Evolutionary conservation across 2,329 filamentous ascomycete genomes (phyloP).

Genomic region (Hymenoscyphus repandus): DNA sequence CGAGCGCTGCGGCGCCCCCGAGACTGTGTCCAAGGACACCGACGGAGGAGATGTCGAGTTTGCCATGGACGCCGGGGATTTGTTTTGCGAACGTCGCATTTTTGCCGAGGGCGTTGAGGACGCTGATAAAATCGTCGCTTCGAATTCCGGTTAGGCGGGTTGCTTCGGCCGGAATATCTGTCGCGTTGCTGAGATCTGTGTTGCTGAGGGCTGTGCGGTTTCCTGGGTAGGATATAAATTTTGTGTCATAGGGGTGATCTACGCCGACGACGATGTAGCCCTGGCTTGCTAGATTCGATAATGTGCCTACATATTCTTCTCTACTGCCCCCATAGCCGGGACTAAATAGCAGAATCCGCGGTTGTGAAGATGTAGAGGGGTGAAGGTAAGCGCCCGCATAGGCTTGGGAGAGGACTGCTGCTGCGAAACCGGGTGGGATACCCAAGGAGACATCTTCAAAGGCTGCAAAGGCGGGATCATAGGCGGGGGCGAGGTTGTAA

Average conservation of each 20-base stretch:
- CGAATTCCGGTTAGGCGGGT: neutral
- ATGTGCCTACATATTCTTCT: constrained; percentile 20
- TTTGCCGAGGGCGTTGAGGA: neutral
- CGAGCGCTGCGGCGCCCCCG: constrained; percentile 29
- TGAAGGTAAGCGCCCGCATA: constrained; percentile 7
- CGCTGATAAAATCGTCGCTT: neutral
- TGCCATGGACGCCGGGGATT: constrained; percentile 1
- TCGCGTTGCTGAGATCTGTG: neutral
- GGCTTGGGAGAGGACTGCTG: constrained; percentile 19
- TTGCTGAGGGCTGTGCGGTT: neutral
- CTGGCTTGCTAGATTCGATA: neutral
- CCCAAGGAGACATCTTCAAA: constrained; percentile 17
- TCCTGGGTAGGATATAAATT: constrained; percentile 29
- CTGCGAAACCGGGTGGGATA: constrained; percentile 26
- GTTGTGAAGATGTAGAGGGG: neutral
- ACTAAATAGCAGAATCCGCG: constrained; percentile 29
- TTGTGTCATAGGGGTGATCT: constrained; percentile 30
- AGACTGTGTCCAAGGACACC: constrained; percentile 11
- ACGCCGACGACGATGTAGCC: constrained; percentile 30
- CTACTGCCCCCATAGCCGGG: constrained; percentile 24
- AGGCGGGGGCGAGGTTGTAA: constrained; percentile 17
- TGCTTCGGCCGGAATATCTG: neutral
- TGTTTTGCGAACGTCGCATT: neutral
- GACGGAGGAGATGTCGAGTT: neutral
- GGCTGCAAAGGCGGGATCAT: constrained; percentile 27